phyloP scores from a whole-genome alignment of 1,284 basidiomycete species.

The Naganishia cerealis region DNA sequence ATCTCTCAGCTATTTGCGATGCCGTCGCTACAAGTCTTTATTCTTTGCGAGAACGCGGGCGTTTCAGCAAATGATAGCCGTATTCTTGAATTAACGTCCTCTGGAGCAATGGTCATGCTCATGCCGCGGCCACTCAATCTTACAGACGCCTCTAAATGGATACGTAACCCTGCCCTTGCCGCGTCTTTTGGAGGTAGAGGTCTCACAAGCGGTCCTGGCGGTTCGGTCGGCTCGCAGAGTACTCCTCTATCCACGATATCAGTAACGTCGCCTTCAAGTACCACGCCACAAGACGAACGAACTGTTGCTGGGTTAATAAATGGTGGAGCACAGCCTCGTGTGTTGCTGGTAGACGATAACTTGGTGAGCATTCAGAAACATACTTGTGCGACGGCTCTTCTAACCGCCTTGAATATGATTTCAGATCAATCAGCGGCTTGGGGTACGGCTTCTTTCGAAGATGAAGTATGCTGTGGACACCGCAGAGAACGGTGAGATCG shows the following conservation, averaged over 20 bases:
- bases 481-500: conserved; percentile 29
- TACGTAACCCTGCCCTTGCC: background rate
- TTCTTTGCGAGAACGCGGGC: conserved; percentile 12
- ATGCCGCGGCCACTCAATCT: conserved; percentile 26
- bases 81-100: background rate
- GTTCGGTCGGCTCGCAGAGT: background rate
- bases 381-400: background rate
- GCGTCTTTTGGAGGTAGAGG: background rate
- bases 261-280: background rate
- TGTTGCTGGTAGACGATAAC: conserved; percentile 31
- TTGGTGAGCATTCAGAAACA: conserved; percentile 8
- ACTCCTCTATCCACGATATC: background rate
- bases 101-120: conserved; percentile 11
- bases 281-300: conserved; percentile 17
- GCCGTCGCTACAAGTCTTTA: conserved; percentile 11
- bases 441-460: conserved; percentile 27
- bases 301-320: conserved; percentile 4
- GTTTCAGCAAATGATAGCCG: background rate
- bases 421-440: conserved; percentile 30
- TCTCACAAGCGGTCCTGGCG: background rate
- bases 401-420: background rate
- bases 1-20: conserved; percentile 7
- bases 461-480: conserved; percentile 32
- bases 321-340: background rate
- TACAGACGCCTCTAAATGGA: conserved; percentile 11